A percentile compares a stretch with the other conserved stretches of the same genome.
Evolutionary conservation across 192 early-diverging fungal genomes (phyloP).

Genomic region (Rhizophlyctis rosea): DNA sequence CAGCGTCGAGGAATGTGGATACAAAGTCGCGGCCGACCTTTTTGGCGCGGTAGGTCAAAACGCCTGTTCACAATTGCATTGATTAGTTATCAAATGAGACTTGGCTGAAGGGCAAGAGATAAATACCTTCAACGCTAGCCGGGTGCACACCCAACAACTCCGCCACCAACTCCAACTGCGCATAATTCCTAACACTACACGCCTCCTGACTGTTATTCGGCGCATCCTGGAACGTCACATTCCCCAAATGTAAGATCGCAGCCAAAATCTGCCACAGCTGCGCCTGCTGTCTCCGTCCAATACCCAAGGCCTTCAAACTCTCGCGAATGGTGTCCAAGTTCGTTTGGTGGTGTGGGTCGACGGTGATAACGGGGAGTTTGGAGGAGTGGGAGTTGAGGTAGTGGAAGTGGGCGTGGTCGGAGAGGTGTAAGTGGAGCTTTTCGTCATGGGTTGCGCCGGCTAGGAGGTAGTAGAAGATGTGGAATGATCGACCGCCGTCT

Average conservation of each 20-base stretch:
- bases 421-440: constrained; percentile 66
- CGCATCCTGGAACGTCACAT: constrained; percentile 74
- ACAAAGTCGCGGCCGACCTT: constrained; percentile 76
- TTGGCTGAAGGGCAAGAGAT: no score
- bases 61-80: constrained; percentile 43
- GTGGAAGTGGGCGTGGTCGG: constrained; percentile 58
- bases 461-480: constrained; percentile 88
- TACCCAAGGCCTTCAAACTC: constrained; percentile 43
- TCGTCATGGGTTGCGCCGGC: constrained; percentile 75
- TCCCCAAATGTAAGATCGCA: constrained; percentile 89
- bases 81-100: no score
- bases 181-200: constrained; percentile 68
- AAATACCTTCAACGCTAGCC: constrained; percentile 57
- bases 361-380: neutral
- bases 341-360: no score
- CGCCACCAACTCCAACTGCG: constrained; percentile 71
- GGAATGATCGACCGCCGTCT: constrained; percentile 80
- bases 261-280: constrained; percentile 80
- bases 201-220: constrained; percentile 61
- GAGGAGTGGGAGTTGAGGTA: constrained; percentile 37
- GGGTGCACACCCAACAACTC: constrained; percentile 76
- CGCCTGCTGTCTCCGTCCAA: constrained; percentile 59
- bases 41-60: constrained; percentile 75
- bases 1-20: constrained; percentile 77
- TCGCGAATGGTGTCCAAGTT: constrained; percentile 36